Evolutionary conservation across 1,284 basidiomycete species (phyloP).

Genomic region (Papiliotrema nemorosa): DNA sequence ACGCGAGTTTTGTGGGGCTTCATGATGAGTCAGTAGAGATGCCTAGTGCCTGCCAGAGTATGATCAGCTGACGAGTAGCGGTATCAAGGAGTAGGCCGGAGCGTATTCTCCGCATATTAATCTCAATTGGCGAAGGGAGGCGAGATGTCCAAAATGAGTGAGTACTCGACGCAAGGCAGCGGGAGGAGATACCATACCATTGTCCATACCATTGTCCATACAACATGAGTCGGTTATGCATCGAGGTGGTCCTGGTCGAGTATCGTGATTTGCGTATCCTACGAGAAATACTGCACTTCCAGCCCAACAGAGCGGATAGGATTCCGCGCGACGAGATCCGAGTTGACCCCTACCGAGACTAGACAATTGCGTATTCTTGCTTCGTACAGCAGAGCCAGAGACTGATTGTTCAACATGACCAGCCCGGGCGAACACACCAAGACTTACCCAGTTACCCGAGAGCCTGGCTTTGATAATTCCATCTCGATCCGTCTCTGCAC

Average conservation of each 20-base stretch:
- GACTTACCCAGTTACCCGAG: slow-evolving; percentile 76
- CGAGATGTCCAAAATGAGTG: no score
- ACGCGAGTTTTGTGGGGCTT: slow-evolving; percentile 9
- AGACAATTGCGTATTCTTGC: slow-evolving; percentile 84
- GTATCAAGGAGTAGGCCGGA: no score
- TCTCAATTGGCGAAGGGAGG: no score
- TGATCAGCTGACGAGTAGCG: no score
- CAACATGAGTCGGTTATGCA: no score
- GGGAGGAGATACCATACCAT: no score
- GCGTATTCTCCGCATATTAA: no score
- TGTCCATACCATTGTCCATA: no score
- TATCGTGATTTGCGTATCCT: no score
- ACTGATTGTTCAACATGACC: slow-evolving; percentile 53
- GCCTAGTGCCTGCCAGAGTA: no score
- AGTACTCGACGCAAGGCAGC: no score
- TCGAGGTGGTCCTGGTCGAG: no score
- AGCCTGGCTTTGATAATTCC: slow-evolving; percentile 87
- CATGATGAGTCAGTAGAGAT: slow-evolving; percentile 6
- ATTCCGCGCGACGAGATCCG: slow-evolving; percentile 78
- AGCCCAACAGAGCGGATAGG: slow-evolving; percentile 84
- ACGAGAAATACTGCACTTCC: slow-evolving; percentile 80
- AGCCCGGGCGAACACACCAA: background rate
- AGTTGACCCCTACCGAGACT: slow-evolving; percentile 81
- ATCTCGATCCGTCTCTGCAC: slow-evolving; percentile 33
- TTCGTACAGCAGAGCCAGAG: slow-evolving; percentile 89